Evolutionary conservation across 139 green algal genomes (phyloP), one percentile per base, ranked within the genome.

Genomic region (Micromonas commoda): DNA sequence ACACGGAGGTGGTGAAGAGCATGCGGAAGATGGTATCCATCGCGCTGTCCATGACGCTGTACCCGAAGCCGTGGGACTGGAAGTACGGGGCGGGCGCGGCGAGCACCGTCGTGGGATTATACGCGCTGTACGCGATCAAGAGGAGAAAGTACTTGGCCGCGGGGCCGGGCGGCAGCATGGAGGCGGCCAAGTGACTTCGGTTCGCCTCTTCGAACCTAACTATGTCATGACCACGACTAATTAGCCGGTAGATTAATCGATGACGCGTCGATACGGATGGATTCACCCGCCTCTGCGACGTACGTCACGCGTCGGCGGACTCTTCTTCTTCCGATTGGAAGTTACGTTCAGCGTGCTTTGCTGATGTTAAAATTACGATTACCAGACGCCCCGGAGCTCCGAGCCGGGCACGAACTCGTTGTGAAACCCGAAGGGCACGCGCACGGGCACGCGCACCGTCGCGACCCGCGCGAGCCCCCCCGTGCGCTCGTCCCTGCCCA

Each of bases 1-100:
- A 88, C 64, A 81, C 85, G 0, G 87, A 91, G 77, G 83, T 91
- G 23, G 82, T 91, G 45, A 91, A 91, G 79, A 81, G 71, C 60
- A 75, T 87, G 71, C 73, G 87, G 6, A 89, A 89, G 77, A 84
- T 91, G 64, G 3, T 82, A 26, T 69, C 61, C 2, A 78, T 82
- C 6, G 64, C 72, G 9, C 63, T 87, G 23, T 86, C 78, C 37
- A 86, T 91, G 38, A 6, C 85, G 33, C 24, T 88, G 23, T 91
- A 87, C 61, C 85, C 87, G 51, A 89, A 89, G 70, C 77, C 85
- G 24, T 67, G 88, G 45, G 84, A 77, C 70, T 57, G 45, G 45
- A 75, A 61, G 29, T 75, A 75, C 68, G 37, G 52, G 1, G 24
- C 23, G 3, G 68, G 68, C 21, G 38, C 35, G 9, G 31, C 21